A percentile compares a stretch with the other conserved stretches of the same genome.
Evolutionary conservation across 2,329 filamentous ascomycete species (phyloP).

Genomic region (Cytospora leucostoma): DNA sequence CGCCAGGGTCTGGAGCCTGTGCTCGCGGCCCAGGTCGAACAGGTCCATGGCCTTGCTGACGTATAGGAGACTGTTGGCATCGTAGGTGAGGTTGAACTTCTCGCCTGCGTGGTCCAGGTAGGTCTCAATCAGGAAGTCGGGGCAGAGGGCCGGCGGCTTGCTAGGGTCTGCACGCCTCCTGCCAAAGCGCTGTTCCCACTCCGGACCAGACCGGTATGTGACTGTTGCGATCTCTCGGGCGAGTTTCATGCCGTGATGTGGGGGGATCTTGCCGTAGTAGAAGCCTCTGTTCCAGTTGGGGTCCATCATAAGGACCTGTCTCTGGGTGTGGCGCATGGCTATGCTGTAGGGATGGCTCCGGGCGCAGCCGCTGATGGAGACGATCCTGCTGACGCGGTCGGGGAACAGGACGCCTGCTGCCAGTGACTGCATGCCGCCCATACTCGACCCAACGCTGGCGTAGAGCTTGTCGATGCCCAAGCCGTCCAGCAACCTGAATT

Average conservation of each 20-base stretch:
- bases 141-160: conserved; percentile 89
- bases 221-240: conserved; percentile 96
- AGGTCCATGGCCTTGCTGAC: conserved; percentile 99
- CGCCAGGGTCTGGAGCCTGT: conserved; percentile 63
- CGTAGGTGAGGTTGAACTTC: conserved; percentile 96
- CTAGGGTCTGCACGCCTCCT: conserved; percentile 80
- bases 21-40: conserved; percentile 80
- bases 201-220: conserved; percentile 92
- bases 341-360: conserved; percentile 97
- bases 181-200: conserved; percentile 96
- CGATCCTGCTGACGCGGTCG: conserved; percentile 76
- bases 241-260: conserved; percentile 96
- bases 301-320: conserved; percentile 98
- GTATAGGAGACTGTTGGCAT: conserved; percentile 92
- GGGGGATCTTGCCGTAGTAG: conserved; percentile 86
- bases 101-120: conserved; percentile 97
- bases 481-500: conserved; percentile 83
- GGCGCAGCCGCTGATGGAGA: conserved; percentile 90
- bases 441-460: conserved; percentile 91
- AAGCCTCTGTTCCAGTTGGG: conserved; percentile 95
- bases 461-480: conserved; percentile 78
- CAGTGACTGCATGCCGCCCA: conserved; percentile 98
- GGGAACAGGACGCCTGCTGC: conserved; percentile 84
- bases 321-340: conserved; percentile 96
- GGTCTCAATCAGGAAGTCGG: conserved; percentile 96